These are phyloP conservation scores for Haematococcus lacustris DNA, from an alignment of 139 green algal genomes.

Conservation along the genomic window DNA sequence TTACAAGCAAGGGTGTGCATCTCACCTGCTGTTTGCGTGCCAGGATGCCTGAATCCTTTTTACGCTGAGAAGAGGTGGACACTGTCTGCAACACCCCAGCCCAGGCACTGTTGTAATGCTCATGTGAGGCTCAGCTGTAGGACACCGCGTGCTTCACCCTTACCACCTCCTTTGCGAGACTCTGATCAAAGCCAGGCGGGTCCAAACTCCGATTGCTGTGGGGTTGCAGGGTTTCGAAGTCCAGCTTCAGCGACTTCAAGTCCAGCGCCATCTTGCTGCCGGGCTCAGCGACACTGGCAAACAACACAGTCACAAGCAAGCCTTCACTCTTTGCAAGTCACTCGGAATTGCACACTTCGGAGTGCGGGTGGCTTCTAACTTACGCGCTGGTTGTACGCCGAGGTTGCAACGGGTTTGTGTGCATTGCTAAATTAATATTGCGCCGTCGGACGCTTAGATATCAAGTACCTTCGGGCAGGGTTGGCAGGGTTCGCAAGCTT, in stretches of 20 bases:
- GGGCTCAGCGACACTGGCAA: neutral
- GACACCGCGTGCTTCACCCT: neutral
- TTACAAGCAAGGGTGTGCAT: no score
- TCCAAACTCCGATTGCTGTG: conserved; percentile 20
- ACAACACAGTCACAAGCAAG: neutral
- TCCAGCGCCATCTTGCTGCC: neutral
- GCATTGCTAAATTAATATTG: no score
- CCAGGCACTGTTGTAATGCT: no score
- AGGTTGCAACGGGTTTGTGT: no score
- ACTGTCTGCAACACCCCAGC: neutral
- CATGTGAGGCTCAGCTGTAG: no score
- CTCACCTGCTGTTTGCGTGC: conserved; percentile 22
- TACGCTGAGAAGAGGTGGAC: conserved; percentile 2
- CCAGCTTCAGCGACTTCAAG: conserved; percentile 18
- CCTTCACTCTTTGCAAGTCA: neutral
- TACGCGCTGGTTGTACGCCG: no score
- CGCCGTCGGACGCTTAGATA: no score
- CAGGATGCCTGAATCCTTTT: conserved; percentile 20
- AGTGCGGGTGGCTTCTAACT: neutral
- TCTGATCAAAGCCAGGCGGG: conserved; percentile 37
- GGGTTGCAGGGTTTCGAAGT: conserved; percentile 22
- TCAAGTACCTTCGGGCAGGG: no score
- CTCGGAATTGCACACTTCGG: neutral
- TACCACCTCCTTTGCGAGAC: conserved; percentile 34
- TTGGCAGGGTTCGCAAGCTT: no score